A percentile compares a stretch with the other conserved stretches of the same genome.
These are phyloP conservation scores for Leucoagaricus sp. DNA, from an alignment of 1,284 basidiomycete genomes.

Conservation along the genomic window DNA sequence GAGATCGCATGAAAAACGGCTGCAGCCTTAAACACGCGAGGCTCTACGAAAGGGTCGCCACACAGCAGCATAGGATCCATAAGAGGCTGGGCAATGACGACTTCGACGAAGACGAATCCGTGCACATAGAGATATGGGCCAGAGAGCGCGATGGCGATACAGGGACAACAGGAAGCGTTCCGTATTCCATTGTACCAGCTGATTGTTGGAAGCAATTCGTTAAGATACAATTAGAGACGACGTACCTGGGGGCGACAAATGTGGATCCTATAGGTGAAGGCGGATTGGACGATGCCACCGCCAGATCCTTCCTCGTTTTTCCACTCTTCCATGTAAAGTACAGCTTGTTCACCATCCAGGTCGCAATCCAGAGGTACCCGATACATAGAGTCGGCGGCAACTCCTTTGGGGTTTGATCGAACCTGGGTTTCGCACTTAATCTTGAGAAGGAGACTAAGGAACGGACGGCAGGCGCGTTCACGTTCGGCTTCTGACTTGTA, in stretches of 20 bases:
- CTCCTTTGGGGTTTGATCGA: too few relatives aligned
- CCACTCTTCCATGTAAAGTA: too few relatives aligned
- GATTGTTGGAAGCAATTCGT: neutral
- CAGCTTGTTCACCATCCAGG: too few relatives aligned
- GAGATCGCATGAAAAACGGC: neutral
- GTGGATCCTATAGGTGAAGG: neutral
- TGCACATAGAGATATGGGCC: neutral
- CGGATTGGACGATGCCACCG: too few relatives aligned
- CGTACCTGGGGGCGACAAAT: neutral
- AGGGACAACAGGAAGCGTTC: constrained; percentile 3
- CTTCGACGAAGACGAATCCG: constrained; percentile 6
- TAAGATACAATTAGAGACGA: neutral
- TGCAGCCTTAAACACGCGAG: too few relatives aligned
- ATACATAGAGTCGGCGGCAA: too few relatives aligned
- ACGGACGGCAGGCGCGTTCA: neutral
- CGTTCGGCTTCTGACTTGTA: neutral
- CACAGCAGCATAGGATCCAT: constrained; percentile 5
- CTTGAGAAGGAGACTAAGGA: neutral
- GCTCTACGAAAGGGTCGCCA: neutral
- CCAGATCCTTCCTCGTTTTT: too few relatives aligned
- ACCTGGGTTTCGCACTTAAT: neutral
- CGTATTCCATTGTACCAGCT: neutral
- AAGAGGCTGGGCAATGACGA: constrained; percentile 3
- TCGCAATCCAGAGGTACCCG: too few relatives aligned
- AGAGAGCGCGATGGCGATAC: constrained; percentile 2